A percentile compares a stretch with the other conserved stretches of the same genome.
Conservation (phyloP, 108 stramenopile genomes). For the Bacterosira constricta region DNA sequence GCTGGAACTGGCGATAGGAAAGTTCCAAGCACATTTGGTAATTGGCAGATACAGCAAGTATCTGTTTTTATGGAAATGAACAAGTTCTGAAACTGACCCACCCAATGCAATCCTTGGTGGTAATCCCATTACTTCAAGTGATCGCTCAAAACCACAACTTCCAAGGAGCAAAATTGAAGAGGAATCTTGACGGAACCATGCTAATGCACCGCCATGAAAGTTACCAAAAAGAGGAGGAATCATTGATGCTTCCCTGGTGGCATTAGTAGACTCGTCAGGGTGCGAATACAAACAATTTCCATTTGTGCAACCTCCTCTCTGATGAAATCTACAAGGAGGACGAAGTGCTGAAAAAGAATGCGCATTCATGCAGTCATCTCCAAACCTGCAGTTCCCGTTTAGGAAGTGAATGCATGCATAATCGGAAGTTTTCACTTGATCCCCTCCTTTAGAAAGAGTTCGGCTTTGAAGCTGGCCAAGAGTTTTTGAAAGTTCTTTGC, state of each 20-base stretch:
- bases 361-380: slow-evolving; percentile 29
- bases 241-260: not conserved
- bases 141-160: slow-evolving; percentile 5
- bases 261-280: not conserved
- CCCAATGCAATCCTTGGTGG: slow-evolving; percentile 7
- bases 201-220: slow-evolving; percentile 20
- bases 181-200: slow-evolving; percentile 21
- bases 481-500: slow-evolving; percentile 15
- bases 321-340: slow-evolving; percentile 27
- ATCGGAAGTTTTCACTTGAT: not conserved
- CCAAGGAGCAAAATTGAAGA: slow-evolving; percentile 15
- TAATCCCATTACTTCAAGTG: slow-evolving; percentile 7
- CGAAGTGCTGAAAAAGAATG: slow-evolving; percentile 31
- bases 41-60: not conserved
- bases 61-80: slow-evolving; percentile 1
- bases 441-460: slow-evolving; percentile 8
- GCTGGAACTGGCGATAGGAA: slow-evolving; percentile 11
- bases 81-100: not conserved
- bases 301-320: slow-evolving; percentile 34
- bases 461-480: slow-evolving; percentile 22
- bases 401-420: slow-evolving; percentile 45
- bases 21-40: slow-evolving; percentile 14
- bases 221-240: slow-evolving; percentile 13
- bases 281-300: slow-evolving; percentile 34
- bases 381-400: slow-evolving; percentile 30